Evolutionary conservation across 768 basidiomycete genomes (phyloP).

Genomic region (Terana coerulea): DNA sequence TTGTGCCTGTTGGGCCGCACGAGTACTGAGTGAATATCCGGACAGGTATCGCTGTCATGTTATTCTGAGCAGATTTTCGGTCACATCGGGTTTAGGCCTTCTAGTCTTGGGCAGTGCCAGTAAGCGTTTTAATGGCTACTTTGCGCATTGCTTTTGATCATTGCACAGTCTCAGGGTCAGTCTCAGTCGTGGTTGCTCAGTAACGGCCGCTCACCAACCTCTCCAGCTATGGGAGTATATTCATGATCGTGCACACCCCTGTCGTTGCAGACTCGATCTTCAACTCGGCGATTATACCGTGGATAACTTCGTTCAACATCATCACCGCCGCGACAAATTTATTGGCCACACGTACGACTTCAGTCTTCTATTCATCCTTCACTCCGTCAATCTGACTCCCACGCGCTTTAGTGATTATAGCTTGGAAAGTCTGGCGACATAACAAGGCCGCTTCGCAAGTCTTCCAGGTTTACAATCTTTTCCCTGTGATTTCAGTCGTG

Average conservation of each 20-base stretch:
- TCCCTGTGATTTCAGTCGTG: conserved; percentile 4
- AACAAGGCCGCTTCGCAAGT: not conserved
- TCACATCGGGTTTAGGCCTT: not conserved
- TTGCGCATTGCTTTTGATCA: not conserved
- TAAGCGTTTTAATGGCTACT: not conserved
- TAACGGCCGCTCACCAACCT: not conserved
- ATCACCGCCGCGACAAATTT: conserved; percentile 13
- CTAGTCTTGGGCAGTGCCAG: conserved; percentile 9
- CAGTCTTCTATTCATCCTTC: not conserved
- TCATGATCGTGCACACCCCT: conserved; percentile 7
- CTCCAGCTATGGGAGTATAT: conserved; percentile 8
- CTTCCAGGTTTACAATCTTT: not conserved
- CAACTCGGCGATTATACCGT: conserved; percentile 3
- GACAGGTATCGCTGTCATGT: conserved; percentile 11
- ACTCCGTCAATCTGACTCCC: not conserved
- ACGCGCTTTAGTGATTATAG: not conserved
- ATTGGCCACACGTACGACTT: conserved; percentile 5
- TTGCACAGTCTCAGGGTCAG: conserved; percentile 8
- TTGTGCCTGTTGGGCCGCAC: not conserved
- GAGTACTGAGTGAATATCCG: not conserved
- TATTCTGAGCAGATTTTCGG: not conserved
- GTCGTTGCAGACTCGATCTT: conserved; percentile 3
- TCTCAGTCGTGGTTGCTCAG: not conserved
- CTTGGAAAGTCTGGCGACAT: conserved; percentile 6
- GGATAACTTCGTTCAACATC: conserved; percentile 9